A percentile compares a stretch with the other conserved stretches of the same genome.
Conservation (phyloP, 208 protist genomes). For the Phytomonas sp. region DNA sequence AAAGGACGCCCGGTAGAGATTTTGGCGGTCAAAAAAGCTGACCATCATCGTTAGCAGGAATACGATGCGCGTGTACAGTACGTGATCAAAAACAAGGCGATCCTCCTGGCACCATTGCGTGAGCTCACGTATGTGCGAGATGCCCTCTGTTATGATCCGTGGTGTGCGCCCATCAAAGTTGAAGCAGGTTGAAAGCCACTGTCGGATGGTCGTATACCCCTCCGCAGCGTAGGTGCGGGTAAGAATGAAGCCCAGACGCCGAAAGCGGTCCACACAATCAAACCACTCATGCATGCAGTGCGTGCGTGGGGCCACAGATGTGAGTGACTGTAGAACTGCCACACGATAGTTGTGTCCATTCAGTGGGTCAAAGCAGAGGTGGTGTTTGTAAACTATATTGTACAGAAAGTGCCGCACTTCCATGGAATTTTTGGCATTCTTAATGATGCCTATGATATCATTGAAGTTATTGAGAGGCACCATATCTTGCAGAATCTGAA, state of each 20-base stretch:
- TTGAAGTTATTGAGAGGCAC: conserved; percentile 38
- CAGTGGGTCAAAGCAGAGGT: conserved; percentile 63
- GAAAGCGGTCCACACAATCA: conserved; percentile 59
- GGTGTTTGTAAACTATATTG: conserved; percentile 58
- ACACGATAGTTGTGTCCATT: conserved; percentile 85
- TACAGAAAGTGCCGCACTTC: conserved; percentile 73
- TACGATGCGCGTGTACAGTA: conserved; percentile 79
- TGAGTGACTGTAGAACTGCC: conserved; percentile 58
- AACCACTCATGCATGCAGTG: conserved; percentile 69
- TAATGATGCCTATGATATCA: conserved; percentile 50
- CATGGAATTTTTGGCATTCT: conserved; percentile 48
- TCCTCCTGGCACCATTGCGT: conserved; percentile 77
- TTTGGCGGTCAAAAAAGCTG: conserved; percentile 87
- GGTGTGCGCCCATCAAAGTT: conserved; percentile 52
- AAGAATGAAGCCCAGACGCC: conserved; percentile 64
- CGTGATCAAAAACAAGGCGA: conserved; percentile 74
- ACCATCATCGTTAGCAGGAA: conserved; percentile 86
- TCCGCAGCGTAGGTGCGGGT: conserved; percentile 81
- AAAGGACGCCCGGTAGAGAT: conserved; percentile 75
- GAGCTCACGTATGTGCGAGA: conserved; percentile 58
- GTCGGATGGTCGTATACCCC: conserved; percentile 61
- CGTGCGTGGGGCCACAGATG: conserved; percentile 36
- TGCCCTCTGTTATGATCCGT: conserved; percentile 54
- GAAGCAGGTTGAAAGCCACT: conserved; percentile 63
- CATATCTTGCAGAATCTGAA: conserved; percentile 33